phyloP scores from a whole-genome alignment of 495 filamentous ascomycete species.

The Collariella sp. region DNA sequence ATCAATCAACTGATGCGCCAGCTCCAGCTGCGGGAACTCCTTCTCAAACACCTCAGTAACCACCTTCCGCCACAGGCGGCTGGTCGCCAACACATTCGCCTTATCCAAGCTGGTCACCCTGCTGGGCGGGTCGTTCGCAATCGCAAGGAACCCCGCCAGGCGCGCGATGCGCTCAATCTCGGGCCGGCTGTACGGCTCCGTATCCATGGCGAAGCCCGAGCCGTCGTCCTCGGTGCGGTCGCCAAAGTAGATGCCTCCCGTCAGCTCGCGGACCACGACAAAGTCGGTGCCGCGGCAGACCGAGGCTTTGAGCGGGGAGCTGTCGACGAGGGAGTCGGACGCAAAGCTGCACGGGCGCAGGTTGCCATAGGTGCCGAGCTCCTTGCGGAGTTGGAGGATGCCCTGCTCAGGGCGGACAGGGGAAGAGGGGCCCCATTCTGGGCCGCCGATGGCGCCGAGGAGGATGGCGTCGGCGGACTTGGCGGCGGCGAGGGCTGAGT shows the following conservation, averaged over 20 bases:
- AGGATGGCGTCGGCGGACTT: slow-evolving; percentile 88
- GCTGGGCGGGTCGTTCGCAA: slow-evolving; percentile 67
- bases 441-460: slow-evolving; percentile 91
- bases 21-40: slow-evolving; percentile 81
- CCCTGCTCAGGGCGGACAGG: slow-evolving; percentile 89
- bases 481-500: slow-evolving; percentile 74
- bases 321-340: slow-evolving; percentile 74
- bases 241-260: slow-evolving; percentile 95
- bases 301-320: slow-evolving; percentile 79
- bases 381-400: slow-evolving; percentile 84
- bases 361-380: slow-evolving; percentile 92
- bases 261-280: slow-evolving; percentile 90
- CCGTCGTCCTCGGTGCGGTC: slow-evolving; percentile 78
- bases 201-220: slow-evolving; percentile 72
- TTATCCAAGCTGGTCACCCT: slow-evolving; percentile 91
- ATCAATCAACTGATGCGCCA: slow-evolving; percentile 90
- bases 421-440: slow-evolving; percentile 87
- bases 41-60: slow-evolving; percentile 71
- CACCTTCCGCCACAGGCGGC: slow-evolving; percentile 80
- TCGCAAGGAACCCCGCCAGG: slow-evolving; percentile 73
- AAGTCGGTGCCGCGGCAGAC: slow-evolving; percentile 87
- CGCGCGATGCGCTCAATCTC: slow-evolving; percentile 89
- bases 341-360: slow-evolving; percentile 97
- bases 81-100: slow-evolving; percentile 92
- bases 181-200: slow-evolving; percentile 75